These are phyloP conservation scores for Teratosphaeria zuluensis DNA, from an alignment of 2,329 filamentous ascomycete genomes.

Conservation along the genomic window DNA sequence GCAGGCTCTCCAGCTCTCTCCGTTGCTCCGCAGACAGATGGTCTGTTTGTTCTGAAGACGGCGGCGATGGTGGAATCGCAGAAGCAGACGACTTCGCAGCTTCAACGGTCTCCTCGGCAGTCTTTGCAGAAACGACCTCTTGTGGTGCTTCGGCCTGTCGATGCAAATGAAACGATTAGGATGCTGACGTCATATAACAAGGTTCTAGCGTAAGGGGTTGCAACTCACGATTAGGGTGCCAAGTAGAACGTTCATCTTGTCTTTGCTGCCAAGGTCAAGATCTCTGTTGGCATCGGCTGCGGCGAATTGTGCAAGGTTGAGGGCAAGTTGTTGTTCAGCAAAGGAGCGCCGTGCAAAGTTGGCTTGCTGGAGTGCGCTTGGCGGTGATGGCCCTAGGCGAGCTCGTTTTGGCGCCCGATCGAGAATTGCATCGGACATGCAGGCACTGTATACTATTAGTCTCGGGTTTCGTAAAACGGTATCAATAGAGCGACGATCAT, in stretches of 20 bases:
- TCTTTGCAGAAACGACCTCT: slow-evolving; percentile 31
- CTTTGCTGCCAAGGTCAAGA: slow-evolving; percentile 35
- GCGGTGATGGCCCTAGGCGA: not conserved
- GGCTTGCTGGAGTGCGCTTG: slow-evolving; percentile 19
- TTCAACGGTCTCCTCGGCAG: slow-evolving; percentile 20
- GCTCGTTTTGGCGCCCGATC: slow-evolving; percentile 5
- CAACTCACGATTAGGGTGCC: slow-evolving; percentile 53
- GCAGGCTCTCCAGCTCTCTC: slow-evolving; percentile 24
- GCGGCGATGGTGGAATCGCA: slow-evolving; percentile 18
- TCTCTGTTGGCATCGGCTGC: slow-evolving; percentile 35
- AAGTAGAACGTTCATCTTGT: slow-evolving; percentile 43
- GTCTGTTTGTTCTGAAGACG: slow-evolving; percentile 23
- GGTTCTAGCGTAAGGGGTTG: slow-evolving; percentile 10
- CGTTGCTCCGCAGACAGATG: slow-evolving; percentile 25
- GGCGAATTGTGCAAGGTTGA: slow-evolving; percentile 52
- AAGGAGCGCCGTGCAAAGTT: slow-evolving; percentile 40
- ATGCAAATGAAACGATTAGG: slow-evolving; percentile 14
- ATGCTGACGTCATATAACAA: slow-evolving; percentile 15
- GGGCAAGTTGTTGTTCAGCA: slow-evolving; percentile 55
- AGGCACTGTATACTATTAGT: slow-evolving; percentile 8
- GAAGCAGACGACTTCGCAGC: slow-evolving; percentile 13
- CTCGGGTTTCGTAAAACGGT: not conserved
- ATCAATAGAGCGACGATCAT: slow-evolving; percentile 4
- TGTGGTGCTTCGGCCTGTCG: slow-evolving; percentile 33
- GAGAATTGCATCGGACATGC: slow-evolving; percentile 15